Conservation (phyloP, 306 rosid genomes). For the Gleditsia sinensis region DNA sequence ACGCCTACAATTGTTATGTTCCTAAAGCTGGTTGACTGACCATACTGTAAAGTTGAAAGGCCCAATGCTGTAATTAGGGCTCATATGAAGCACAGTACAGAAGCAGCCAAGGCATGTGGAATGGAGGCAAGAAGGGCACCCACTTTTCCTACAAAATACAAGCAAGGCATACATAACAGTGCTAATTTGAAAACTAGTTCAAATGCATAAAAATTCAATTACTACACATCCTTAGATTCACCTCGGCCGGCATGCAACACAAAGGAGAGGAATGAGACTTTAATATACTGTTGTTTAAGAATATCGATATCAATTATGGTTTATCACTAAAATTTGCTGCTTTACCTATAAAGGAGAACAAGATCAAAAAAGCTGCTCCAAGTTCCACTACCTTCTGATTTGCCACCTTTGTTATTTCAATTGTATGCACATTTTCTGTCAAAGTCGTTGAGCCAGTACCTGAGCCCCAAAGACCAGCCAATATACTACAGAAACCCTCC, state of each 20-base stretch:
- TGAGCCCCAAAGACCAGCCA: constrained; percentile 94
- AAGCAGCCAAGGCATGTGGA: constrained; percentile 88
- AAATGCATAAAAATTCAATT: constrained; percentile 2
- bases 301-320: background rate
- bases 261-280: background rate
- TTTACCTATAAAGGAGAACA: constrained; percentile 82
- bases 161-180: background rate
- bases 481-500: constrained; percentile 93
- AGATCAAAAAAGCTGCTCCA: constrained; percentile 80
- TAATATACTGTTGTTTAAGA: constrained; percentile 3
- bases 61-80: constrained; percentile 82
- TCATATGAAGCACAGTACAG: constrained; percentile 87
- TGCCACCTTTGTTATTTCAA: constrained; percentile 78
- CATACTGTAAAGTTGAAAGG: constrained; percentile 70
- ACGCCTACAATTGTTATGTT: constrained; percentile 82
- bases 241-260: constrained; percentile 5
- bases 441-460: constrained; percentile 93
- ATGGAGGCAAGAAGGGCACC: constrained; percentile 98
- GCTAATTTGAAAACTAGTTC: background rate
- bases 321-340: background rate
- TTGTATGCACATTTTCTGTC: constrained; percentile 85
- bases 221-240: constrained; percentile 1
- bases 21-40: constrained; percentile 76
- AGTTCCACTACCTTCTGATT: constrained; percentile 70
- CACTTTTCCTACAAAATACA: constrained; percentile 66